phyloP scores from a whole-genome alignment of 805 yeast genomes.

The Yueomyces sinensis region DNA sequence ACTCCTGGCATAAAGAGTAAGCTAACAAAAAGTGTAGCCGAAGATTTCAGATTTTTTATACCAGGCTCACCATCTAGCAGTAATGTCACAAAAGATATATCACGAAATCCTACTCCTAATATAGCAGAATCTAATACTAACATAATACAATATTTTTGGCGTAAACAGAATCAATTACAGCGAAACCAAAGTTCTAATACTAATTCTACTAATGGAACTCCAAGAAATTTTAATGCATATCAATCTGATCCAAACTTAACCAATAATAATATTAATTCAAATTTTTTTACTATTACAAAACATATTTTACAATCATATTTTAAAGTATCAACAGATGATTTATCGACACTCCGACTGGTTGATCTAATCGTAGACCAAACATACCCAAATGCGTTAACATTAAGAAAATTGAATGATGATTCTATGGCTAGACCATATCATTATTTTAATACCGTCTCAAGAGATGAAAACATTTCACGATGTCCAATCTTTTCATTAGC shows the following conservation, averaged over 20 bases:
- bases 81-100: neutral
- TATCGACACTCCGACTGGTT: constrained; percentile 12
- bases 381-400: constrained; percentile 22
- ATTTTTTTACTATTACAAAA: constrained; percentile 19
- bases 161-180: constrained; percentile 12
- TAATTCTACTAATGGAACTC: neutral
- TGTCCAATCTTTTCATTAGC: constrained; percentile 24
- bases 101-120: too few species aligned
- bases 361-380: constrained; percentile 25
- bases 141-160: constrained; percentile 7
- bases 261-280: constrained; percentile 5
- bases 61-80: neutral
- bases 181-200: constrained; percentile 5
- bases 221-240: neutral
- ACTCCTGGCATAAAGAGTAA: too few species aligned
- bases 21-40: too few species aligned
- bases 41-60: too few species aligned
- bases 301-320: constrained; percentile 20
- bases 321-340: constrained; percentile 12
- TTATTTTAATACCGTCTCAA: constrained; percentile 22
- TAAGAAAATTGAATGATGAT: constrained; percentile 21
- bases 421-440: constrained; percentile 14
- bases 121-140: constrained; percentile 6
- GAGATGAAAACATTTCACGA: constrained; percentile 19
- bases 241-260: neutral